Percentiles rank a stretch among this genome's conserved stretches.
phyloP scores from a whole-genome alignment of 2,329 filamentous ascomycete genomes.

The Sarocladiaceae sp. region DNA sequence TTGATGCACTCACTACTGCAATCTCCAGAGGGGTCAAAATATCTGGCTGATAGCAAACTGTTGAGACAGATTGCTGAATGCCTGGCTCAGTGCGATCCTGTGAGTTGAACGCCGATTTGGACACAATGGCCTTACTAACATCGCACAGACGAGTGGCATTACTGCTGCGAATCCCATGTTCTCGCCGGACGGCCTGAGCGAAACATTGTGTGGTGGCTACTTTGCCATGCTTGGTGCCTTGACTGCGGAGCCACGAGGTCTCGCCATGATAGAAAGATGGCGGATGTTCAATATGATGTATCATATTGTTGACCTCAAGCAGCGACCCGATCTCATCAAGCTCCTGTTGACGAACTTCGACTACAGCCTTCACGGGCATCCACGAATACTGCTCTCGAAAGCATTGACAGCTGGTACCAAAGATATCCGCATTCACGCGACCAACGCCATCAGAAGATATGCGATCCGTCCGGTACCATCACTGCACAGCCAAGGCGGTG shows the following conservation, averaged over 20 bases:
- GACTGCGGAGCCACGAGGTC: conserved; percentile 75
- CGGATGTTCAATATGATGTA: conserved; percentile 99
- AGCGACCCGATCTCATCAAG: conserved; percentile 87
- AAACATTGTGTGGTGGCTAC: conserved; percentile 88
- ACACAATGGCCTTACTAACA: background rate
- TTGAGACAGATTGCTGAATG: conserved; percentile 93
- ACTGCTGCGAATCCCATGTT: conserved; percentile 88
- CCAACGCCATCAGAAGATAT: conserved; percentile 82
- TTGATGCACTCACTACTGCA: conserved; percentile 83
- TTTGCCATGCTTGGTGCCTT: conserved; percentile 88
- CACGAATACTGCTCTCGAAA: conserved; percentile 88
- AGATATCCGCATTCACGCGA: conserved; percentile 85
- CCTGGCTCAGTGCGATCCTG: conserved; percentile 88
- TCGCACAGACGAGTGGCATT: conserved; percentile 57
- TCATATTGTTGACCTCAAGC: conserved; percentile 88
- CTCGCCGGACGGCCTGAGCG: conserved; percentile 74
- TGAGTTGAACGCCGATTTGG: conserved; percentile 34
- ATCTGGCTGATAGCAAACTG: conserved; percentile 87
- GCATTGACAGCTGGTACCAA: conserved; percentile 89
- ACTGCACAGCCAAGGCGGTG: conserved; percentile 28
- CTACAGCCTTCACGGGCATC: conserved; percentile 83
- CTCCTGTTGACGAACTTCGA: conserved; percentile 87
- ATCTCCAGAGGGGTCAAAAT: conserved; percentile 77
- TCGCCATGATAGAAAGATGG: conserved; percentile 91
- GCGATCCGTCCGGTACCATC: conserved; percentile 51